Percentiles rank a stretch among this genome's conserved stretches.
Evolutionary conservation across 768 basidiomycete genomes (phyloP).

Genomic region (Strobilomyces dryophilus): DNA sequence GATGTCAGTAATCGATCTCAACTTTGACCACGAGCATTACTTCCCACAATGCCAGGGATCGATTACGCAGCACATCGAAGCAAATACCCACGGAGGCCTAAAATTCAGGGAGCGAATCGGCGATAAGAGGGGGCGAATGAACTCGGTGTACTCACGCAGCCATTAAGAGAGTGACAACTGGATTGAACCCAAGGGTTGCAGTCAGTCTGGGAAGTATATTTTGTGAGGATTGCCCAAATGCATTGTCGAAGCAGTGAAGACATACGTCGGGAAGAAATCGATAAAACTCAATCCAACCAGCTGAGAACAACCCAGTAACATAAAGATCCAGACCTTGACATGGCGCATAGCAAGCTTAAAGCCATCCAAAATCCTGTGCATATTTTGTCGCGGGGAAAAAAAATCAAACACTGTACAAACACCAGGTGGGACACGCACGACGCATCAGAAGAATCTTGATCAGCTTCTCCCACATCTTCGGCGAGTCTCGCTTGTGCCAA

Average conservation of each 20-base stretch:
- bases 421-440: conserved; percentile 7
- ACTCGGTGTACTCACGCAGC: conserved; percentile 43
- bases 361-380: too few species aligned
- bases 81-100: conserved; percentile 62
- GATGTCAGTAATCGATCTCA: neutral
- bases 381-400: neutral
- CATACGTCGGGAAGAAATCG: too few species aligned
- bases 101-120: neutral
- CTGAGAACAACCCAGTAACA: too few species aligned
- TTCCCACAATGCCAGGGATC: conserved; percentile 35
- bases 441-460: conserved; percentile 37
- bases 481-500: too few species aligned
- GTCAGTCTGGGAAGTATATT: neutral
- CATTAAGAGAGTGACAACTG: conserved; percentile 54
- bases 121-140: neutral
- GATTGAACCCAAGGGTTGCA: conserved; percentile 19
- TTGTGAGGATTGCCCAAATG: neutral
- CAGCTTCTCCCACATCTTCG: conserved; percentile 58
- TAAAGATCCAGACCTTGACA: too few species aligned
- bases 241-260: neutral
- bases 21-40: neutral
- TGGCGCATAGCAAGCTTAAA: too few species aligned
- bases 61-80: too few species aligned
- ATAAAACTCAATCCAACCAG: too few species aligned
- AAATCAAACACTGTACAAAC: neutral